Conservation (phyloP, 2,329 filamentous ascomycete species). For the Sporothrix curviconia region DNA sequence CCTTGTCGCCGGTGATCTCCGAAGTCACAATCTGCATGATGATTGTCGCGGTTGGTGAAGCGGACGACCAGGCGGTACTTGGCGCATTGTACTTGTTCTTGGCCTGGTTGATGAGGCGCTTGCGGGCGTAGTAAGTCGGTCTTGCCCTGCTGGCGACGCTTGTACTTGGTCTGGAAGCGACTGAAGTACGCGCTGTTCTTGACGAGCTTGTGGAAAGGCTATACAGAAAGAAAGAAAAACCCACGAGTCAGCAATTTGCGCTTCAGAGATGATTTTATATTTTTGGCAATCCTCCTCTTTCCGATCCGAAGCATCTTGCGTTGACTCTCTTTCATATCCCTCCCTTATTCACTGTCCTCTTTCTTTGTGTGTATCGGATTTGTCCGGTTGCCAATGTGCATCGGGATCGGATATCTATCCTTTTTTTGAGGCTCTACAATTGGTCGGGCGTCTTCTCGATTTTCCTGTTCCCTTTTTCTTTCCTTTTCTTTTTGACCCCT, state of each 20-base stretch:
- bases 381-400: not conserved
- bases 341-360: slow-evolving; percentile 22
- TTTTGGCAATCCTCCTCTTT: slow-evolving; percentile 35
- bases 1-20: slow-evolving; percentile 96
- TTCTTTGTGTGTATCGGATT: not conserved
- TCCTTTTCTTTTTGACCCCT: not conserved
- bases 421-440: too few species aligned
- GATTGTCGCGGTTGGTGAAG: slow-evolving; percentile 99
- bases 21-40: slow-evolving; percentile 95
- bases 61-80: slow-evolving; percentile 99
- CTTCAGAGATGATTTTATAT: slow-evolving; percentile 63
- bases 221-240: slow-evolving; percentile 40
- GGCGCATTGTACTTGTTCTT: slow-evolving; percentile 99
- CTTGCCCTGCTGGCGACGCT: slow-evolving; percentile 91
- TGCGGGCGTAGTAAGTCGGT: slow-evolving; percentile 99
- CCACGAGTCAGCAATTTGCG: slow-evolving; percentile 99
- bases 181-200: slow-evolving; percentile 99
- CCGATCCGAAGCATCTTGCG: slow-evolving; percentile 97
- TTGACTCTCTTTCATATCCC: slow-evolving; percentile 54
- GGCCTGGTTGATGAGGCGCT: slow-evolving; percentile 98
- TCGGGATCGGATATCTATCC: too few species aligned
- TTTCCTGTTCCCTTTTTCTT: not conserved
- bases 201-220: slow-evolving; percentile 89
- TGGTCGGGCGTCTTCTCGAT: not conserved
- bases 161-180: slow-evolving; percentile 99